Evolutionary conservation across 2,329 filamentous ascomycete species (phyloP).

Genomic region (Fusarium fracticaudum): DNA sequence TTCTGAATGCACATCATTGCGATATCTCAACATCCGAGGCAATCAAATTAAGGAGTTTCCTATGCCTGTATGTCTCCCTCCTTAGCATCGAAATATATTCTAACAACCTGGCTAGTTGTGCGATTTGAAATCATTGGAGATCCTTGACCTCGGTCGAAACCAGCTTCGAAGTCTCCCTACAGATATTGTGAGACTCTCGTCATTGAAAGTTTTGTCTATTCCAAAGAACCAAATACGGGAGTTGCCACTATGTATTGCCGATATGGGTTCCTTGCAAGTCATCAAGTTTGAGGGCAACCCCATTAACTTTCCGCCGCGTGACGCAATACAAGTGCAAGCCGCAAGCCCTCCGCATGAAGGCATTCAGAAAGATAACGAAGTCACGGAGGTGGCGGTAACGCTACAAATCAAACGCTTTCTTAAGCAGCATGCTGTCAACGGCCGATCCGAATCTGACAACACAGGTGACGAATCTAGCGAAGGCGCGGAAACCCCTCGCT

Average conservation of each 20-base stretch:
- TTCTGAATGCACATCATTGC: slow-evolving; percentile 78
- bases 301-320: slow-evolving; percentile 79
- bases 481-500: slow-evolving; percentile 80
- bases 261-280: slow-evolving; percentile 89
- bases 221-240: slow-evolving; percentile 88
- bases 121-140: slow-evolving; percentile 86
- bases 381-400: slow-evolving; percentile 68
- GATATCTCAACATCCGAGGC: slow-evolving; percentile 83
- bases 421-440: slow-evolving; percentile 61
- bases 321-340: slow-evolving; percentile 69
- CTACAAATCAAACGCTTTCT: slow-evolving; percentile 70
- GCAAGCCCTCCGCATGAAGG: slow-evolving; percentile 65
- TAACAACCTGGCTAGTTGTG: slow-evolving; percentile 71
- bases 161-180: slow-evolving; percentile 80
- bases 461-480: slow-evolving; percentile 74
- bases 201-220: slow-evolving; percentile 88
- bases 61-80: slow-evolving; percentile 56
- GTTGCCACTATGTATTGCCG: slow-evolving; percentile 83
- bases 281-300: slow-evolving; percentile 92
- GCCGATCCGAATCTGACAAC: slow-evolving; percentile 64
- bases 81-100: slow-evolving; percentile 15
- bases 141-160: slow-evolving; percentile 91
- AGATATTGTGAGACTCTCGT: slow-evolving; percentile 82
- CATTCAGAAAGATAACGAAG: slow-evolving; percentile 66
- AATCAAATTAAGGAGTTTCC: slow-evolving; percentile 75